A percentile compares a stretch with the other conserved stretches of the same genome.
These are phyloP conservation scores for Ambrosia trifida DNA, from an alignment of 129 eudicot species.

Conservation along the genomic window DNA sequence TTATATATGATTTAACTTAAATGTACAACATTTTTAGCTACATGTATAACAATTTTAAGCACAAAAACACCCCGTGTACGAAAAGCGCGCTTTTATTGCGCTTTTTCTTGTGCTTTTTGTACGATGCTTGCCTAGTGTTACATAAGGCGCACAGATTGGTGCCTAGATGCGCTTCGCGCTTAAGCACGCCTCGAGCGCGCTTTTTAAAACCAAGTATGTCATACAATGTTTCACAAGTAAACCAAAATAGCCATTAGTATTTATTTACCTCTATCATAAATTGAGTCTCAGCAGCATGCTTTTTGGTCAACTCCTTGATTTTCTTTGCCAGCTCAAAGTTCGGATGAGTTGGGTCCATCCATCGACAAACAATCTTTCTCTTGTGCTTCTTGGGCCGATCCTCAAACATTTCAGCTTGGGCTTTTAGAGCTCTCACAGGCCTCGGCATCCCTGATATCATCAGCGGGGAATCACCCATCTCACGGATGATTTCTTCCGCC, in stretches of 20 bases:
- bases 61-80: too few species aligned
- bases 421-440: conserved; percentile 72
- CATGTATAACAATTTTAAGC: too few species aligned
- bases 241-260: not conserved
- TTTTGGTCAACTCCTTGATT: conserved; percentile 44
- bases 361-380: conserved; percentile 38
- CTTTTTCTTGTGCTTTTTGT: too few species aligned
- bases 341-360: conserved; percentile 63
- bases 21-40: too few species aligned
- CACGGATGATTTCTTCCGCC: conserved; percentile 44
- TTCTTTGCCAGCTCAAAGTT: conserved; percentile 53
- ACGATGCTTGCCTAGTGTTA: too few species aligned
- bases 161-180: too few species aligned
- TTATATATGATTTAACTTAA: too few species aligned
- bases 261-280: conserved; percentile 59
- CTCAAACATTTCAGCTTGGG: conserved; percentile 62
- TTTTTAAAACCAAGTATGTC: too few species aligned
- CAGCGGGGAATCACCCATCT: conserved; percentile 42
- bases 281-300: conserved; percentile 60
- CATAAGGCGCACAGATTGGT: too few species aligned
- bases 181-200: too few species aligned
- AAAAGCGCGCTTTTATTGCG: too few species aligned
- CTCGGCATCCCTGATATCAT: conserved; percentile 93
- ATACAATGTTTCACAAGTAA: not conserved
- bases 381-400: conserved; percentile 63